A percentile compares a stretch with the other conserved stretches of the same genome.
Evolutionary conservation across 2,329 filamentous ascomycete species (phyloP).

Genomic region (Penicillium sp.): DNA sequence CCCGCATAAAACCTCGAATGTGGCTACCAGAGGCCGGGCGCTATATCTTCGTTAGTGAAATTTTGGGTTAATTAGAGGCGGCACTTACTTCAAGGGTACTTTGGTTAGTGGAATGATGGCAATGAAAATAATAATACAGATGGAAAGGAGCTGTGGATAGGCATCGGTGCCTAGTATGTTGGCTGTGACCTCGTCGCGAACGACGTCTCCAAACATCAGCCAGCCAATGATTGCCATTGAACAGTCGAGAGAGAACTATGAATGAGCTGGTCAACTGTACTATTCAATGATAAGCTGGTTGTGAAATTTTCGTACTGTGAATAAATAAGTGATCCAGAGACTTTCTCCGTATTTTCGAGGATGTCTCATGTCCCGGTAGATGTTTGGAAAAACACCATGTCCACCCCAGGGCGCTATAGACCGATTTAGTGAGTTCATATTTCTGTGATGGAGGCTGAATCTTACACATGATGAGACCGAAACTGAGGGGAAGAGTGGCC

Average conservation of each 20-base stretch:
- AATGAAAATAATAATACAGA: constrained; percentile 78
- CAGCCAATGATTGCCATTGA: constrained; percentile 77
- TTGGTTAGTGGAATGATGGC: constrained; percentile 93
- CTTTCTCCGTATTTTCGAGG: constrained; percentile 73
- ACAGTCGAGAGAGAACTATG: constrained; percentile 69
- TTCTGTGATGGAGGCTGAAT: background rate
- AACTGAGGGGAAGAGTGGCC: constrained; percentile 77
- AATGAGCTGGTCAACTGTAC: constrained; percentile 10
- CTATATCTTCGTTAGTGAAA: constrained; percentile 27
- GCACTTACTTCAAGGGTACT: constrained; percentile 67
- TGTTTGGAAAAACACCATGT: constrained; percentile 75
- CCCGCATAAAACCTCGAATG: constrained; percentile 72
- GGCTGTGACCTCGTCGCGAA: constrained; percentile 81
- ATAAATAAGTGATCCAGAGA: constrained; percentile 73
- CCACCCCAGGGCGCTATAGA: constrained; percentile 61
- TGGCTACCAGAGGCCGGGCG: constrained; percentile 79
- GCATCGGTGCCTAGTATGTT: constrained; percentile 72
- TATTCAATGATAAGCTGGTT: background rate
- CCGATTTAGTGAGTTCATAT: constrained; percentile 2
- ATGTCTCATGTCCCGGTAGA: constrained; percentile 71
- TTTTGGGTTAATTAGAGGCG: background rate
- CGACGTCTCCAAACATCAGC: constrained; percentile 90
- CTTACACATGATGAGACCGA: constrained; percentile 77
- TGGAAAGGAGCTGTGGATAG: constrained; percentile 67
- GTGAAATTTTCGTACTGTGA: constrained; percentile 57